A percentile compares a stretch with the other conserved stretches of the same genome.
These are phyloP conservation scores for Mycena rebaudengoi DNA, from an alignment of 768 basidiomycete species.

Conservation along the genomic window DNA sequence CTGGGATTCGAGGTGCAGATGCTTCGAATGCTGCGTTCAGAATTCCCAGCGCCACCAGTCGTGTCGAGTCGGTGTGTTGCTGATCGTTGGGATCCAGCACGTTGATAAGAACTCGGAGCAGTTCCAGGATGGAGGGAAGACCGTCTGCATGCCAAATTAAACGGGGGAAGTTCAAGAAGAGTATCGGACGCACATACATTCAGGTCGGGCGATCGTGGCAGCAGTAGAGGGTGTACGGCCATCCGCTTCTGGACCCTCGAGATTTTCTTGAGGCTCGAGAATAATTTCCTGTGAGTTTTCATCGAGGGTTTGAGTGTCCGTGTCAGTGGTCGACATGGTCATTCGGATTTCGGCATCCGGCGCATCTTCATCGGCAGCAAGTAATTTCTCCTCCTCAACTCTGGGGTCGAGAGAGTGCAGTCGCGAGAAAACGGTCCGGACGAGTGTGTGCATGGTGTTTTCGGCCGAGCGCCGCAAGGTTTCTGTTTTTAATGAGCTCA, in stretches of 20 bases:
- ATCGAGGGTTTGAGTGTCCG: constrained; percentile 29
- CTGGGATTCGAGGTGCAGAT: constrained; percentile 76
- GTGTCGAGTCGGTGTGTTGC: constrained; percentile 95
- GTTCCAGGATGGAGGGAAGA: constrained; percentile 90
- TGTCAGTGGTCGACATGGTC: constrained; percentile 55
- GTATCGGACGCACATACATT: constrained; percentile 46
- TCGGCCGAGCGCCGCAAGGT: constrained; percentile 89
- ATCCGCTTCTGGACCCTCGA: constrained; percentile 26
- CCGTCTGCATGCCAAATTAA: constrained; percentile 63
- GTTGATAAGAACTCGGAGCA: constrained; percentile 93
- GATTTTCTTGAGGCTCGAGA: constrained; percentile 19
- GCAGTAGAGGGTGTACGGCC: constrained; percentile 32
- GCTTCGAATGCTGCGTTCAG: constrained; percentile 90
- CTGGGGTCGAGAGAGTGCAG: constrained; percentile 72
- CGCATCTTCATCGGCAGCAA: constrained; percentile 56
- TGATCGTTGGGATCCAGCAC: constrained; percentile 95
- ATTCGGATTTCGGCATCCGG: constrained; percentile 67
- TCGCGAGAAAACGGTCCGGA: constrained; percentile 81
- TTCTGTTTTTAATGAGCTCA: constrained; percentile 55
- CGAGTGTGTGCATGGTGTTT: constrained; percentile 87
- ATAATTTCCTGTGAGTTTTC: constrained; percentile 29
- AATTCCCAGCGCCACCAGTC: constrained; percentile 86
- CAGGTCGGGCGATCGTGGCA: constrained; percentile 42
- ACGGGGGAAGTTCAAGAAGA: constrained; percentile 5
- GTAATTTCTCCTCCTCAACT: constrained; percentile 73